Conservation (phyloP, 2,329 filamentous ascomycete species). For the Nothophoma quercina region DNA sequence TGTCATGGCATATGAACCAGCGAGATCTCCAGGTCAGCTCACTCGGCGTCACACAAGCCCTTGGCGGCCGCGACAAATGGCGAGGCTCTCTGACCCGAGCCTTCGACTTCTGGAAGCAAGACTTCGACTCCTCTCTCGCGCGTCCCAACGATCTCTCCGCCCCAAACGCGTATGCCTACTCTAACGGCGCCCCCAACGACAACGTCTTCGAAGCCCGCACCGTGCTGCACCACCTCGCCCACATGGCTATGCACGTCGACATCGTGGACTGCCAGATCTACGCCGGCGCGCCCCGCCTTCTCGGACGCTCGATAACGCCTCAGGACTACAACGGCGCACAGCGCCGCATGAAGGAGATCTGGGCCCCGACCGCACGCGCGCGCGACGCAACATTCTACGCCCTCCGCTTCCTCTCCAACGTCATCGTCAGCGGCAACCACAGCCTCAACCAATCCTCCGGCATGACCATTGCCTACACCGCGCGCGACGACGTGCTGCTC, state of each 20-base stretch:
- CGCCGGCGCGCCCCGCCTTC: constrained; percentile 81
- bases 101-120: constrained; percentile 91
- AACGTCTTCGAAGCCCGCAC: constrained; percentile 87
- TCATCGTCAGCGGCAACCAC: constrained; percentile 70
- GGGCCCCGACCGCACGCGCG: constrained; percentile 88
- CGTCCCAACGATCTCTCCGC: constrained; percentile 53
- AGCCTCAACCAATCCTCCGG: constrained; percentile 27
- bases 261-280: constrained; percentile 98
- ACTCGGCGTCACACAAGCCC: constrained; percentile 77
- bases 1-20: constrained; percentile 98
- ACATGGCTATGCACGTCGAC: constrained; percentile 98
- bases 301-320: constrained; percentile 83
- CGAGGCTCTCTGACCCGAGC: constrained; percentile 82
- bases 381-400: constrained; percentile 94
- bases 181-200: constrained; percentile 60
- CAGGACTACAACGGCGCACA: constrained; percentile 82
- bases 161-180: constrained; percentile 41
- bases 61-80: constrained; percentile 92
- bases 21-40: constrained; percentile 91
- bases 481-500: constrained; percentile 85
- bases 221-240: constrained; percentile 89
- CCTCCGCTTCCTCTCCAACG: constrained; percentile 84
- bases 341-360: constrained; percentile 83
- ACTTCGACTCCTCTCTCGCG: constrained; percentile 85
- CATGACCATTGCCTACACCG: constrained; percentile 67